phyloP scores from a whole-genome alignment of 345 rosid genomes.

The Linum trigynum region DNA sequence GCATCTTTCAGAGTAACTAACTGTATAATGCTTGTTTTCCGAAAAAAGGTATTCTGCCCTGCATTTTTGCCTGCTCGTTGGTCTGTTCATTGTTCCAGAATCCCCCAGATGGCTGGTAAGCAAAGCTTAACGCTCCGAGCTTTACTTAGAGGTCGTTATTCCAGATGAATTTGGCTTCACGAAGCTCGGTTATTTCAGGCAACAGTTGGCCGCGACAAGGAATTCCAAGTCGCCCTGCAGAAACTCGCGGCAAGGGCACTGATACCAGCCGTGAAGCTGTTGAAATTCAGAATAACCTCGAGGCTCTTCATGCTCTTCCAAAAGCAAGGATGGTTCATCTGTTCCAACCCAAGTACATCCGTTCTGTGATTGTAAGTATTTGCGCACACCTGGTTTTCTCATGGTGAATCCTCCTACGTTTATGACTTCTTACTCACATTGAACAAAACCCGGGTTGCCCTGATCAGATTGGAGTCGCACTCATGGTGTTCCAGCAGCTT shows the following conservation, averaged over 20 bases:
- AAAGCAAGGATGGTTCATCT: slow-evolving; percentile 52
- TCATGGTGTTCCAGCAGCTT: slow-evolving; percentile 84
- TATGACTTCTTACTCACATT: background rate
- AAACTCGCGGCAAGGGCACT: slow-evolving; percentile 62
- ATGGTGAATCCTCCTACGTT: background rate
- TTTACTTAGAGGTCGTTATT: background rate
- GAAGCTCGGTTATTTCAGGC: slow-evolving; percentile 25
- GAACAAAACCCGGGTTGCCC: slow-evolving; percentile 8
- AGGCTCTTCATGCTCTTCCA: slow-evolving; percentile 55
- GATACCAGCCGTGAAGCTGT: slow-evolving; percentile 60
- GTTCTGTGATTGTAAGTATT: slow-evolving; percentile 54
- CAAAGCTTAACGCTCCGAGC: background rate
- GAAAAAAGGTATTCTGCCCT: slow-evolving; percentile 56
- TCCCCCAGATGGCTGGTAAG: slow-evolving; percentile 96
- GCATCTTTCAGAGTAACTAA: slow-evolving; percentile 7
- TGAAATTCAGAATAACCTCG: slow-evolving; percentile 54
- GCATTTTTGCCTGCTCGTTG: slow-evolving; percentile 52
- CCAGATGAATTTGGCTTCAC: background rate
- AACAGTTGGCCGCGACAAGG: slow-evolving; percentile 51
- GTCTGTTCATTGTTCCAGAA: slow-evolving; percentile 65
- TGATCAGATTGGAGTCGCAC: slow-evolving; percentile 67
- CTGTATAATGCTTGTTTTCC: slow-evolving; percentile 8
- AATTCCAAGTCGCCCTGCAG: slow-evolving; percentile 52
- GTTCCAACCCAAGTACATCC: slow-evolving; percentile 49
- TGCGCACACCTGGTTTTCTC: background rate